phyloP scores from a whole-genome alignment of 1,284 basidiomycete species.

The Golubevia pallescens region DNA sequence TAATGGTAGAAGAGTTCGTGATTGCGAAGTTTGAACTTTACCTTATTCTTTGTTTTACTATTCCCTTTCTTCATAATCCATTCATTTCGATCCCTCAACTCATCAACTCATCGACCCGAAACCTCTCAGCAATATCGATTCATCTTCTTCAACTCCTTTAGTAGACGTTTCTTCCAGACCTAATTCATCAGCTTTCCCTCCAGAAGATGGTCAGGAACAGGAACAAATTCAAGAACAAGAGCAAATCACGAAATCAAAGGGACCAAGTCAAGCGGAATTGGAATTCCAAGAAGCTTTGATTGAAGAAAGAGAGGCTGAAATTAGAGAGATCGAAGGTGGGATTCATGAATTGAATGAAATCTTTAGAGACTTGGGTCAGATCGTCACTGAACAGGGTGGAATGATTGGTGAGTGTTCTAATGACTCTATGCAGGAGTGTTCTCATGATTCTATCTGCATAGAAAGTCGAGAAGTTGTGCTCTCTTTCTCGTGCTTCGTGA shows the following conservation, averaged over 20 bases:
- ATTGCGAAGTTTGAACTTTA: too few relatives aligned
- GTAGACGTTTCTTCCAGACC: constrained; percentile 7
- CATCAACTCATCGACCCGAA: too few relatives aligned
- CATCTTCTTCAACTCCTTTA: not conserved
- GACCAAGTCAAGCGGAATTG: constrained; percentile 77
- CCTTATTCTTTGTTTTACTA: too few relatives aligned
- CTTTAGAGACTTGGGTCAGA: constrained; percentile 91
- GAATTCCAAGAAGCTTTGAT: constrained; percentile 96
- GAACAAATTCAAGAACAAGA: constrained; percentile 54
- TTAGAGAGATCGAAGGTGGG: constrained; percentile 93
- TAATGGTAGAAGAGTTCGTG: constrained; percentile 67
- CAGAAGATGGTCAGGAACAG: constrained; percentile 49
- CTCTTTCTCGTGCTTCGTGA: not conserved
- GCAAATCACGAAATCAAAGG: constrained; percentile 33
- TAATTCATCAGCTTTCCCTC: not conserved
- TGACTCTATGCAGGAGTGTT: not conserved
- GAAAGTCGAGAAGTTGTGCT: not conserved
- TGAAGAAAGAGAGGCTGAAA: constrained; percentile 91
- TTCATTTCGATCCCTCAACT: too few relatives aligned
- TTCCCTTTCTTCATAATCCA: too few relatives aligned
- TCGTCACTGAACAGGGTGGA: constrained; percentile 91
- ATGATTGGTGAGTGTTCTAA: constrained; percentile 78
- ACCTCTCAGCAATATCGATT: too few relatives aligned
- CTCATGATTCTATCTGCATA: not conserved
- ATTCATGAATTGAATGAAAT: constrained; percentile 97